Evolutionary conservation across 495 filamentous ascomycete genomes (phyloP), one percentile per base, ranked within the genome.

Genomic region (Hypoxylon crocopeplum): DNA sequence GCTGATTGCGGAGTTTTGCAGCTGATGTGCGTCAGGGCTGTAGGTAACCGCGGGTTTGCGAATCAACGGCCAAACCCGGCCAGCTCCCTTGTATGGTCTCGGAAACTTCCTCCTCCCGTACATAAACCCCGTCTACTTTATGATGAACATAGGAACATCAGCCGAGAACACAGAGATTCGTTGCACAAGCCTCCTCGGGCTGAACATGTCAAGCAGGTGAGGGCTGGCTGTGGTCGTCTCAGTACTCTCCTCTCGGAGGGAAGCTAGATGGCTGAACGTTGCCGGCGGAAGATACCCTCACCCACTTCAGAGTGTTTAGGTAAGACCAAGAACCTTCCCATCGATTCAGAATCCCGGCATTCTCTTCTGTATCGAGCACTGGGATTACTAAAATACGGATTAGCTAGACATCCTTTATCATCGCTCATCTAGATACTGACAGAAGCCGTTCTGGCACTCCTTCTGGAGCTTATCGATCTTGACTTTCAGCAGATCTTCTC

Each of bases 371-470:
- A 13, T 71, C 79, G 13, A 84, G 74, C 33, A 82, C 80, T 4
- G 82, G 81, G 12, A 83, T 54, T 51, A 78, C 82, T 87, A 38
- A 46, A 69, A 57, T 12, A 13, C 44, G 13, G 16, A 40, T 66
- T 56, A 54, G 59, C 67, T 25, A 20, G 52, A 46, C 10, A 4
- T 10, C 15, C 13, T 7, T 38, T 19, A 10, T 5, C 2, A 38
- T 16, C 11, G n/a, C n/a, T 5, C 13, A 19, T 2, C 5, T 29
- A n/a, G 16, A 10, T 30, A 72, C 82, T 66, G 12, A 86, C 84
- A 90, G 66, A 95, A 96, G 0, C 94, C 94, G 21, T 86, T 88
- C 39, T 84, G 80, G 59, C 90, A 88, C 75, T 98, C 94, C 67
- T 88, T 88, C 62, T 88, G 76, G 60, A 97, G 90, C 15, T 74